Percentiles rank a stretch among this genome's conserved stretches.
Conservation (phyloP, 1,139 yeast genomes). For the Hanseniaspora sp. region DNA sequence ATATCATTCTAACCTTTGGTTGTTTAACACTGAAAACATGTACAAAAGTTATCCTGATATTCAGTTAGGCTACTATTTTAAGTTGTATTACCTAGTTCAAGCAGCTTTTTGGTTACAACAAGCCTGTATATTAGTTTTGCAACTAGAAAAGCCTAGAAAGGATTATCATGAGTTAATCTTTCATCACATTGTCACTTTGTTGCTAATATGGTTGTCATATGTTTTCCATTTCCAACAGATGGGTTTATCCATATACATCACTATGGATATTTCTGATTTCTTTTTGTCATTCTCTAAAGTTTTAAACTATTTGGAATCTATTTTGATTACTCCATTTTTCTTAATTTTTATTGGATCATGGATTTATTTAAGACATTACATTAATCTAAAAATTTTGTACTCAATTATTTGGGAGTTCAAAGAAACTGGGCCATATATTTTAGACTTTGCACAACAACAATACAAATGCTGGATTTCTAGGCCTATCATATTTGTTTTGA, state of each 20-base stretch:
- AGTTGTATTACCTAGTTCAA: conserved; percentile 76
- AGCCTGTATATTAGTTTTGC: conserved; percentile 66
- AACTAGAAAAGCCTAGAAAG: conserved; percentile 87
- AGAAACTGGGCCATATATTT: conserved; percentile 67
- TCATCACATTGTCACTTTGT: conserved; percentile 86
- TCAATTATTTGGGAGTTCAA: conserved; percentile 79
- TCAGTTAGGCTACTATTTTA: conserved; percentile 58
- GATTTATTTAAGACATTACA: conserved; percentile 80
- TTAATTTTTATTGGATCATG: conserved; percentile 58
- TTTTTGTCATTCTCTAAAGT: conserved; percentile 76
- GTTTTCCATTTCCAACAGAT: conserved; percentile 93
- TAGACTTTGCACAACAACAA: conserved; percentile 86
- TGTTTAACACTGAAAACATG: conserved; percentile 70
- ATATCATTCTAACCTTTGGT: conserved; percentile 70
- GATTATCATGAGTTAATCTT: conserved; percentile 83
- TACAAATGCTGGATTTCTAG: conserved; percentile 94
- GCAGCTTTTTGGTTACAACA: conserved; percentile 98
- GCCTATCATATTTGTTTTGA: conserved; percentile 68
- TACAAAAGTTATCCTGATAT: conserved; percentile 75
- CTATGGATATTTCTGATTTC: conserved; percentile 93
- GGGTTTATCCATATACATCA: conserved; percentile 80
- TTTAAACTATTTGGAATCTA: conserved; percentile 67
- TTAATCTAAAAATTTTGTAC: conserved; percentile 71
- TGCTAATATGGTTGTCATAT: conserved; percentile 80
- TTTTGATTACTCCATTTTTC: conserved; percentile 54